Evolutionary conservation across 2,329 filamentous ascomycete genomes (phyloP), one percentile per base, ranked within the genome.

Genomic region (Xylaria sp.): DNA sequence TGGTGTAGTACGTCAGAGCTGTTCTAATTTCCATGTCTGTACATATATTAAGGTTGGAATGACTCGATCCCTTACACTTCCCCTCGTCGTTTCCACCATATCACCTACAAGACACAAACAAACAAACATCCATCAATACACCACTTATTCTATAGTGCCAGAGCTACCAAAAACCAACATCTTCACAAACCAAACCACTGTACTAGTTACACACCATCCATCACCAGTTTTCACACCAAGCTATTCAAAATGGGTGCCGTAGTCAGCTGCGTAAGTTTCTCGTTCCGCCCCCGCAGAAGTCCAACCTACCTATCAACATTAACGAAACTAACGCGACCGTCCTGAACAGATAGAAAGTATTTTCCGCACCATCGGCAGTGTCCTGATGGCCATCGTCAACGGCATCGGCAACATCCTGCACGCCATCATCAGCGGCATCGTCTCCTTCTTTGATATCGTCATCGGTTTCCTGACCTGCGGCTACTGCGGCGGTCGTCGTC

Each of bases 241-340:
- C 31, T 9, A 49, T 59, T 43, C 58, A 90, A 81, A 75, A 95
- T 96, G 93, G 93, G 93, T 83, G 92, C 91, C 81, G 90, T 96
- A 78, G 85, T 94, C 74, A 94, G 92, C 80, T 94, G 92, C 79
- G 92, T 95, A 92, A 78, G 92, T 87, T 87, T 61, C 20, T 48
- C 31, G 7, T 36, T 13, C 48, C 52, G 39, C 28, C 39, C 20
- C 28, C 54, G 31, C 62, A 15, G 25, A n/a, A 62, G 46, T 13
- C 64, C n/a, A 9, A 56, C 49, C 25, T 25, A 25, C 25, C 15
- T 8, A 20, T n/a, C 8, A 12, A 25, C 28, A 28, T 28, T 5
- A 28, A 13, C 7, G 39, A 48, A 43, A 55, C 72, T 76, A 72
- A 78, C 72, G 49, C 1, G 0, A 31, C 48, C 15, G 13, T 18